Conservation (phyloP, 495 filamentous ascomycete species). For the Penicillium cinerascens region DNA sequence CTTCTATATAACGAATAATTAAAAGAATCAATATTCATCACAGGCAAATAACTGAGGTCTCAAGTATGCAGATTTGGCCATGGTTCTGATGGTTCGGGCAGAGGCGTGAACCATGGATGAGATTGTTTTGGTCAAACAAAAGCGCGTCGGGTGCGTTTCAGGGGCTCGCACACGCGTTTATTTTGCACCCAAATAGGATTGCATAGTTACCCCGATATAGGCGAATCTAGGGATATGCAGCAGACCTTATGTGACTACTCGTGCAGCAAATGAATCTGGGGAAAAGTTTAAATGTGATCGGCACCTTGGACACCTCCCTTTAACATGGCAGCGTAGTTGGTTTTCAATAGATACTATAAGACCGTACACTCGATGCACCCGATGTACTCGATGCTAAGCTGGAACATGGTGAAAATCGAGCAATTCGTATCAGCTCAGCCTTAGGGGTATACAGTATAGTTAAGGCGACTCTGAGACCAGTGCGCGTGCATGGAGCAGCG, state of each 20-base stretch:
- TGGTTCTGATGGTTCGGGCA: constrained; percentile 1
- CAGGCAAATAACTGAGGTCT: neutral
- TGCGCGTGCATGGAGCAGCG: constrained; percentile 14
- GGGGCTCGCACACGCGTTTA: neutral
- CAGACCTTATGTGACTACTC: neutral
- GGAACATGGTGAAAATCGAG: too few relatives aligned
- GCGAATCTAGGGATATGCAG: neutral
- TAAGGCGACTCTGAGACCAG: neutral
- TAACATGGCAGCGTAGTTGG: neutral
- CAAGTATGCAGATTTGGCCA: neutral
- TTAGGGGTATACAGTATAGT: neutral
- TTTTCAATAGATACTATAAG: neutral
- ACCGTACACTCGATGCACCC: too few relatives aligned
- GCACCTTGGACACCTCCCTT: neutral
- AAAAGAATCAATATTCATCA: too few relatives aligned
- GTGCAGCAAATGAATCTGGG: constrained; percentile 1
- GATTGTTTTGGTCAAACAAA: constrained; percentile 17
- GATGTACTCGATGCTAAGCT: too few relatives aligned
- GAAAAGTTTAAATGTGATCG: constrained; percentile 11
- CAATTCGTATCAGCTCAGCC: too few relatives aligned
- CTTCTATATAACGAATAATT: too few relatives aligned
- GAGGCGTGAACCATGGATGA: constrained; percentile 16
- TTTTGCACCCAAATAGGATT: neutral
- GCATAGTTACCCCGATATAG: neutral
- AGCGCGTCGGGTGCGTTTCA: neutral